Evolutionary conservation across 225 moss, liverwort and hornwort genomes (phyloP), one percentile per base, ranked within the genome.

Genomic region (Thuidium tamariscinum): DNA sequence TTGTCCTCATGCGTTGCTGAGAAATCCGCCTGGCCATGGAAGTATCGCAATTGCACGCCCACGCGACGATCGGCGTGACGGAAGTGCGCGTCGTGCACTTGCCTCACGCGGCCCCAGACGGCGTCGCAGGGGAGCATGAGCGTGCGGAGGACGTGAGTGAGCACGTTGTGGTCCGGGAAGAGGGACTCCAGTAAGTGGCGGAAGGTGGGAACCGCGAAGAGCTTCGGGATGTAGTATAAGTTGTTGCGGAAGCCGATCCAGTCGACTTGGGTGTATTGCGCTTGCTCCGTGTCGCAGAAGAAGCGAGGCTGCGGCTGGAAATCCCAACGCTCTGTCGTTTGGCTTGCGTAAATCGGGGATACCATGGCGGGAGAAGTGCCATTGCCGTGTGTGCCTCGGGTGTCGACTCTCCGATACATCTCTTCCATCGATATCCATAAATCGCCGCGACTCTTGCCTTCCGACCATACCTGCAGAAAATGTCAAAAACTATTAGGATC

Each of bases 231-330:
- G 74, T 92, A 92, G 77, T 95, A 95, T 8, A 94, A 70, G 19
- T 91, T 92, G 74, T 93, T 91, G 49, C 92, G 89, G 44, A 94
- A 92, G 5, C 90, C 85, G 22, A 95, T 61, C 95, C 95, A 95
- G 57, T 91, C 85, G 11, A 90, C 92, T 62, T 88, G 86, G 3
- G 89, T 87, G 83, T 83, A 89, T 16, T 92, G 87, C 23, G 91
- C 86, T 78, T 95, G 95, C 82, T 95, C 95, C 2, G 92, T 93
- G 83, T 93, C 93, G 86, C 95, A 95, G 83, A 91, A 95, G 64
- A 95, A 95, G 37, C 95, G 61, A 16, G 93, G 83, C n/a, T 93
- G 90, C 1, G 95, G 95, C 39, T 95, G 95, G n/a, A 89, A 88
- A 61, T 93, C 91, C 93, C 91, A 93, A 5, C n/a, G 39, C 79